A percentile compares a stretch with the other conserved stretches of the same genome.
These are phyloP conservation scores for Syncephalastrum racemosum DNA, from an alignment of 371 early-diverging fungal genomes.

Conservation along the genomic window DNA sequence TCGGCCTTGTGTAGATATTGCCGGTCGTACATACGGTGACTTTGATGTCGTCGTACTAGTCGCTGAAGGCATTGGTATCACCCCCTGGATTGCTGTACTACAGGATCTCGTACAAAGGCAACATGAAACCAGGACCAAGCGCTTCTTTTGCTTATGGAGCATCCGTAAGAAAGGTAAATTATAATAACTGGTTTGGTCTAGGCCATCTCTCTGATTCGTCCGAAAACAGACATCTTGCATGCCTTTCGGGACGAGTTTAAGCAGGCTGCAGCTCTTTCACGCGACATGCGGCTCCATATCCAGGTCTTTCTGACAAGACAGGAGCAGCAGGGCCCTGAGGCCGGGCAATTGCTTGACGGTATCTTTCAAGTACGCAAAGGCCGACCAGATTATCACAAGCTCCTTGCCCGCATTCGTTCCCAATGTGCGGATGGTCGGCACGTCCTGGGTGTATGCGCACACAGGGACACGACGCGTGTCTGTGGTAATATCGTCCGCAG, in stretches of 20 bases:
- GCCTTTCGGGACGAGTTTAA: constrained; percentile 9
- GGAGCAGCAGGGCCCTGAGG: not conserved
- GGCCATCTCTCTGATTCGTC: not conserved
- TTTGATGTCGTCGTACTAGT: constrained; percentile 31
- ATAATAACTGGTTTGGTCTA: not conserved
- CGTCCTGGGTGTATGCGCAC: constrained; percentile 36
- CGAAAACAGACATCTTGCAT: constrained; percentile 8
- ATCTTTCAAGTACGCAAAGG: constrained; percentile 7
- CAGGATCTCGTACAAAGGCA: constrained; percentile 21
- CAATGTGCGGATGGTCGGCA: constrained; percentile 10
- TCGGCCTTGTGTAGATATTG: constrained; percentile 6
- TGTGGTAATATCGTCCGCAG: constrained; percentile 22
- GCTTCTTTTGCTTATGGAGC: constrained; percentile 24
- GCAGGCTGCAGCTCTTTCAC: not conserved
- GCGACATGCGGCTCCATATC: not conserved
- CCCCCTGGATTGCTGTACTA: constrained; percentile 42
- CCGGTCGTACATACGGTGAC: constrained; percentile 24
- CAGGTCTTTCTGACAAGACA: constrained; percentile 13
- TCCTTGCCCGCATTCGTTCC: constrained; percentile 12
- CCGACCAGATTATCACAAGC: constrained; percentile 19
- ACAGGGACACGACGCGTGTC: constrained; percentile 20
- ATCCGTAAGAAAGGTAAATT: constrained; percentile 25
- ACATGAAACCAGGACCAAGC: constrained; percentile 18
- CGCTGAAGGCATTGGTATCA: constrained; percentile 45
- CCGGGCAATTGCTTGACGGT: not conserved